Base-by-base conservation (phyloP, 2,329 filamentous ascomycete species). In the Trichoderma citrinoviride region DNA sequence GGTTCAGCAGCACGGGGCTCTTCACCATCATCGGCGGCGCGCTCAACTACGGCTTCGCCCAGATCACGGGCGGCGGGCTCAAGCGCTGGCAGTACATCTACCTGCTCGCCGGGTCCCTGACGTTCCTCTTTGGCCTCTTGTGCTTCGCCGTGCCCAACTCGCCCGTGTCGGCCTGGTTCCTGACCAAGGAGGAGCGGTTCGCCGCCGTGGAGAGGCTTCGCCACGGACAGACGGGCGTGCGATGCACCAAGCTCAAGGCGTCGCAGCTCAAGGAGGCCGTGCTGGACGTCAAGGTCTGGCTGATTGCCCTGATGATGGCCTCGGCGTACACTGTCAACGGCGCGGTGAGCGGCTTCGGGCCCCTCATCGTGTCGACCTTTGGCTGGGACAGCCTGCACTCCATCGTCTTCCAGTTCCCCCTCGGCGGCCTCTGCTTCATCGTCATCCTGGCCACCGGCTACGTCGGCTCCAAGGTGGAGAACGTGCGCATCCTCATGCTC, bases 401-500 rank as follows among this genome's bases (percentile, higher is more conserved):
- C 0, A 91, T 93, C 66, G 80, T 92, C 0, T 87, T 90, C 72
- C 90, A 93, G 70, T 92, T 93, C 66, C 90, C 90, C 0, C 82
- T 92, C 0, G 90, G 90, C 1, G 88, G 78, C 0, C 73, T 93
- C n/a, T 89, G 87, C 70, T 82, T 89, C 66, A 77, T 91, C 54
- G 82, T 82, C 57, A 91, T 93, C 61, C 80, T 90, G 0, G 71
- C 87, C 0, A 88, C 86, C 3, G 90, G 90, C 0, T 91, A 82
- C 68, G 77, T 92, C 1, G 85, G 85, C 5, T 83, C 85, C 0
- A 79, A 81, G 1, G 78, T 88, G 61, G 81, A 78, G 2, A 88
- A 92, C 70, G 85, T 88, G 14, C 84, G 89, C 15, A 83, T 92
- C 55, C 73, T 86, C 6, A 83, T 91, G 75, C 80, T 93, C 0